Evolutionary conservation across 1,284 basidiomycete species (phyloP).

Genomic region (Apiotrichum siamense): DNA sequence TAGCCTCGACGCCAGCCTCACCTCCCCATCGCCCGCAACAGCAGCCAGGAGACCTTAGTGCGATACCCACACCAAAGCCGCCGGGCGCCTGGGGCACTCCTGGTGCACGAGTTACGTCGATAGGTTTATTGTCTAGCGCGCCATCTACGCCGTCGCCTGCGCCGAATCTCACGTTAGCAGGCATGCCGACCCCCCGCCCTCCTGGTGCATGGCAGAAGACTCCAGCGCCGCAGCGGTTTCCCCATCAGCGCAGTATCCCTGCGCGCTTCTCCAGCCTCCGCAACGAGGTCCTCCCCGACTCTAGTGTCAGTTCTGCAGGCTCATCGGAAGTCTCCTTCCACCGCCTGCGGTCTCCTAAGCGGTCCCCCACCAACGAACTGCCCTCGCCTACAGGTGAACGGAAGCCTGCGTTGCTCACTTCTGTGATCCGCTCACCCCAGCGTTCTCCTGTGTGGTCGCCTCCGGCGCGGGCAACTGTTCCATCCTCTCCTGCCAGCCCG

Average conservation of each 20-base stretch:
- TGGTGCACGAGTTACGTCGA: neutral
- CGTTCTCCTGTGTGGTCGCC: conserved; percentile 6
- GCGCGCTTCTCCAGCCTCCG: conserved; percentile 6
- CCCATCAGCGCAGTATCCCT: neutral
- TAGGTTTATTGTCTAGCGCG: neutral
- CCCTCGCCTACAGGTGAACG: neutral
- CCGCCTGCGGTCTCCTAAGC: conserved; percentile 17
- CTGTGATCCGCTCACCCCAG: conserved; percentile 13
- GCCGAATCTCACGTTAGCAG: neutral
- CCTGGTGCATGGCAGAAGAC: conserved; percentile 25
- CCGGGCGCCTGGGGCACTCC: conserved; percentile 23
- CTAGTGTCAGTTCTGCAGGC: conserved; percentile 6
- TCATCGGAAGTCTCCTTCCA: conserved; percentile 21
- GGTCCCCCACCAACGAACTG: neutral
- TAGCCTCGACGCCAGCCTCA: neutral
- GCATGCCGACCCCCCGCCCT: conserved; percentile 21
- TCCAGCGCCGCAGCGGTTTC: neutral
- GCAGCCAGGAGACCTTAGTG: neutral
- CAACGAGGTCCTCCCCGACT: conserved; percentile 17
- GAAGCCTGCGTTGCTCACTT: neutral
- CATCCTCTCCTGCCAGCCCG: neutral
- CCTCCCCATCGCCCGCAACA: neutral
- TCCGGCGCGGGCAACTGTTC: neutral
- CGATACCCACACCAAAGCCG: conserved; percentile 17
- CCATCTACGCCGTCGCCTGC: neutral